These are phyloP conservation scores for Dionaea muscipula DNA, from an alignment of 179 eudicot genomes.

Conservation along the genomic window DNA sequence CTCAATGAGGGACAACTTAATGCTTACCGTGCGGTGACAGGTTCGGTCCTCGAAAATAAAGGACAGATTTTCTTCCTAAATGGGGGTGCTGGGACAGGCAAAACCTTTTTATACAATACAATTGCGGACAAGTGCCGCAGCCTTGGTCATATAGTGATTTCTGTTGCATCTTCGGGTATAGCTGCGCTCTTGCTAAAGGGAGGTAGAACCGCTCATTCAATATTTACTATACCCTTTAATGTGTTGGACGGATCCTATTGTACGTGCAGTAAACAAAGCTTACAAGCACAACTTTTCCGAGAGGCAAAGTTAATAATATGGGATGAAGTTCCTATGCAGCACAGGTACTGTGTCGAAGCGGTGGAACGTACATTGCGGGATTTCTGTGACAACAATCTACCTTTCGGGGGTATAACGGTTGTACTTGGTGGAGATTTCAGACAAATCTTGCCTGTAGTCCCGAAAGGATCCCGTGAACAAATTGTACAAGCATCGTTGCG, in stretches of 20 bases:
- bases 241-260: not conserved
- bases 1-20: not conserved
- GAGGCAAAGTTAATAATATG: not conserved
- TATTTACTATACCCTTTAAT: not conserved
- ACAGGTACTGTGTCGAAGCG: slow-evolving; percentile 8
- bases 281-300: not conserved
- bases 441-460: not conserved
- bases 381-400: not conserved
- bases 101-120: slow-evolving; percentile 7
- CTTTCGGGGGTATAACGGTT: not conserved
- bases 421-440: not conserved
- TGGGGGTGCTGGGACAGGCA: too few species aligned
- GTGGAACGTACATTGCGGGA: slow-evolving; percentile 7
- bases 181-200: not conserved
- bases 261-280: not conserved
- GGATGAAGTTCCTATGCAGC: too few species aligned
- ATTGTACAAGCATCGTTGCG: not conserved
- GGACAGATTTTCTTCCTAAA: slow-evolving; percentile 11
- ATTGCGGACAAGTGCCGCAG: not conserved
- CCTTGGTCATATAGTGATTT: not conserved
- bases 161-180: slow-evolving; percentile 7
- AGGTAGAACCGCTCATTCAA: slow-evolving; percentile 5
- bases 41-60: not conserved
- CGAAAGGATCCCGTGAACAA: not conserved
- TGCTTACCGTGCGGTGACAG: not conserved